Percentiles rank a stretch among this genome's conserved stretches.
Conservation (phyloP, 23 red algal genomes). For the Gracilaria domingensis region DNA sequence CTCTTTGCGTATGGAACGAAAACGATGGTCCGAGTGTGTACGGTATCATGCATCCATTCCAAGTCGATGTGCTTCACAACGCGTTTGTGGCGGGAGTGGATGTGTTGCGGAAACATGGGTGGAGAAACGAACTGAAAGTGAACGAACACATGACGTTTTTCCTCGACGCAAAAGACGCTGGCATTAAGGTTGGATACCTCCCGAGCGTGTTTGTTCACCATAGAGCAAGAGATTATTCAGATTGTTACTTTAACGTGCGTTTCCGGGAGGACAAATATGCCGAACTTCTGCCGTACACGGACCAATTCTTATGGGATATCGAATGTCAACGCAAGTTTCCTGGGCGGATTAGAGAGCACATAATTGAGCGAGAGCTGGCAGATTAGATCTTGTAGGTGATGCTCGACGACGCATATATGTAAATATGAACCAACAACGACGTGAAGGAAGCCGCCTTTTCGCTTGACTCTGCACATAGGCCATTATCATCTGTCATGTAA, state of each 20-base stretch:
- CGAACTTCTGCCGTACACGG: conserved; percentile 46
- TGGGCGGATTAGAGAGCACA: conserved; percentile 26
- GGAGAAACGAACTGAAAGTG: conserved; percentile 65
- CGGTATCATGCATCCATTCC: conserved; percentile 58
- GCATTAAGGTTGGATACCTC: conserved; percentile 45
- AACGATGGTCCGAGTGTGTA: conserved; percentile 58
- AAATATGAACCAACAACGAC: neutral
- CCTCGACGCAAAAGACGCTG: conserved; percentile 52
- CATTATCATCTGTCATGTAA: too few relatives aligned
- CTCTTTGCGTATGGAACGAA: conserved; percentile 64
- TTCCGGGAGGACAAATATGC: conserved; percentile 63
- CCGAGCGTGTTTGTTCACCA: conserved; percentile 68
- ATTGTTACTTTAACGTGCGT: conserved; percentile 57
- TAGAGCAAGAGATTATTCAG: conserved; percentile 54
- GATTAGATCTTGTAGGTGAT: neutral
- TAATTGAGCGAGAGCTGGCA: conserved; percentile 42
- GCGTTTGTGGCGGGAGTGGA: conserved; percentile 42
- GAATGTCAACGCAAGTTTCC: conserved; percentile 44
- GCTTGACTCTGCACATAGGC: too few relatives aligned
- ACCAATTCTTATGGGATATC: conserved; percentile 63
- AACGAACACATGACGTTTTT: conserved; percentile 75
- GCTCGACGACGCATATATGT: neutral
- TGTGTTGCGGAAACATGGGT: conserved; percentile 50
- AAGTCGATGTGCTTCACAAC: conserved; percentile 57
- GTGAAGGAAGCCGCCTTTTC: neutral